These are phyloP conservation scores for Yamadazyma akitaensis DNA, from an alignment of 805 yeast species.

Conservation along the genomic window DNA sequence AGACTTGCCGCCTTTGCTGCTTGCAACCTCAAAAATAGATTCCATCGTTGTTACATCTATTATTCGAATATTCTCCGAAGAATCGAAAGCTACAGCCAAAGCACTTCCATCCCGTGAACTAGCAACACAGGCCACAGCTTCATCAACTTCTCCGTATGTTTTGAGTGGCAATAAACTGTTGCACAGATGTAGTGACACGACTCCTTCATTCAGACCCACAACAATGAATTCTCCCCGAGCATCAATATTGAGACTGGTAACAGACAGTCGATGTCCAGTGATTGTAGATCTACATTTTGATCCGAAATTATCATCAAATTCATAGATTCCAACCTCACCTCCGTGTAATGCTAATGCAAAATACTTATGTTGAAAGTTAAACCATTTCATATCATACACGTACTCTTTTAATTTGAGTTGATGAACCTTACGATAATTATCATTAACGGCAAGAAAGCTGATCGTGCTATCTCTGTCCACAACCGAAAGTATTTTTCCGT, in stretches of 20 bases:
- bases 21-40: constrained; percentile 29
- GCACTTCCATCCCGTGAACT: constrained; percentile 45
- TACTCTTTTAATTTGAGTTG: constrained; percentile 22
- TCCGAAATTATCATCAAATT: constrained; percentile 9
- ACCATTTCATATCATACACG: constrained; percentile 45
- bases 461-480: constrained; percentile 40
- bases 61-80: constrained; percentile 38
- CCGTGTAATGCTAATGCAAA: constrained; percentile 41
- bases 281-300: constrained; percentile 17
- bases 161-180: constrained; percentile 32
- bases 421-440: constrained; percentile 27
- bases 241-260: constrained; percentile 46
- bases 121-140: constrained; percentile 39
- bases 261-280: constrained; percentile 49
- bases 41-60: constrained; percentile 29
- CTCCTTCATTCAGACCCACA: constrained; percentile 58
- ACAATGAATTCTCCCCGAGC: constrained; percentile 50
- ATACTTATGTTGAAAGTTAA: constrained; percentile 35
- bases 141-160: constrained; percentile 41
- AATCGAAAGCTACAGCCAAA: constrained; percentile 44
- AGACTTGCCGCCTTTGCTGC: constrained; percentile 26
- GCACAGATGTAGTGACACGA: constrained; percentile 49
- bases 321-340: constrained; percentile 40
- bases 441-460: constrained; percentile 28
- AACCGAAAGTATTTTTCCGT: constrained; percentile 46